phyloP scores from a whole-genome alignment of 202 grass and related monocot genomes.

The Schoenoplectus triqueter region DNA sequence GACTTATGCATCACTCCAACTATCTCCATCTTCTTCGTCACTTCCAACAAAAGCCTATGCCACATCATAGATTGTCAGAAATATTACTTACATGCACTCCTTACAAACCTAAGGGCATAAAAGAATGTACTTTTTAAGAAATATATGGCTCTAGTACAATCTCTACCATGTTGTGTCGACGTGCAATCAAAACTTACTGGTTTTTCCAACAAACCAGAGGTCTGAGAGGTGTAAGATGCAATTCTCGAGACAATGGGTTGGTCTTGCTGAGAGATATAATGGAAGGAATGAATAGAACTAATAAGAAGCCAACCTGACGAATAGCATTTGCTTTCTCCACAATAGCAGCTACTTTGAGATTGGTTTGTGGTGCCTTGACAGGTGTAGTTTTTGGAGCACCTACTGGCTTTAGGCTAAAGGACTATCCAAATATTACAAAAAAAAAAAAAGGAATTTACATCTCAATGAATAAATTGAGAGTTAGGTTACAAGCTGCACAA shows the following conservation, averaged over 20 bases:
- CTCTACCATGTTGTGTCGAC: too few relatives aligned
- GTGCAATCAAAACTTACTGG: neutral
- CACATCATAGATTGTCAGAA: constrained; percentile 35
- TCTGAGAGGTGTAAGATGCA: neutral
- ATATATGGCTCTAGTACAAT: neutral
- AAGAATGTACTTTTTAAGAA: neutral
- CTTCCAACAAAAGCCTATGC: constrained; percentile 79
- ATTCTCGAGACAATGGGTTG: neutral
- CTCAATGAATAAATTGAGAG: constrained; percentile 3
- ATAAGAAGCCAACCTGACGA: constrained; percentile 63
- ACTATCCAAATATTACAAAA: constrained; percentile 49
- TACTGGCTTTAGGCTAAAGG: constrained; percentile 83
- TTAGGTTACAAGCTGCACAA: neutral
- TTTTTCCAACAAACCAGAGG: neutral
- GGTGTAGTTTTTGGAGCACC: constrained; percentile 39
- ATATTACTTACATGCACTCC: neutral
- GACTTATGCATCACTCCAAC: constrained; percentile 77
- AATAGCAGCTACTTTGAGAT: constrained; percentile 91
- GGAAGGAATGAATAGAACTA: neutral
- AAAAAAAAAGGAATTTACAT: constrained; percentile 17
- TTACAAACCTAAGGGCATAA: neutral
- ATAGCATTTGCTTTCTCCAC: constrained; percentile 94
- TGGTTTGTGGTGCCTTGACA: constrained; percentile 58
- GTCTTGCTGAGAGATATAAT: neutral
- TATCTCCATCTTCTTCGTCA: constrained; percentile 89